Conservation (phyloP, 345 rosid species). For the Sisymbrium altissimum region DNA sequence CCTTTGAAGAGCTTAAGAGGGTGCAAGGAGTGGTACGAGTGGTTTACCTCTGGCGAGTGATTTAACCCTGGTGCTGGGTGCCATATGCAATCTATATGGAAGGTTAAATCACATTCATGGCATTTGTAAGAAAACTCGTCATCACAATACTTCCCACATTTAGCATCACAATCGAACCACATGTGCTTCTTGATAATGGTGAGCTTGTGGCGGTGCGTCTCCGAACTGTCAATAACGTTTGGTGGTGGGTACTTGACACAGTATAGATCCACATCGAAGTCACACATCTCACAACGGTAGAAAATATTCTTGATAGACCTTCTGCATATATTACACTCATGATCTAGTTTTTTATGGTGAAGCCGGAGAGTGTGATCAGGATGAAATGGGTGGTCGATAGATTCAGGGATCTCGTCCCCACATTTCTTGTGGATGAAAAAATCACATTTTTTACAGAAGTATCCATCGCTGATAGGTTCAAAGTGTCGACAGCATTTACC, state of each 20-base stretch:
- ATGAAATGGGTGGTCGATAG: background rate
- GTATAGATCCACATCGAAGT: background rate
- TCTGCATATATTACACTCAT: no score
- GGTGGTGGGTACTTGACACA: background rate
- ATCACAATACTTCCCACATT: background rate
- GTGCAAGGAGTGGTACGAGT: no score
- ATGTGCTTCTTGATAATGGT: background rate
- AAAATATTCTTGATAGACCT: rapidly evolving
- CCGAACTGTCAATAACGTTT: background rate
- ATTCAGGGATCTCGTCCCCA: background rate
- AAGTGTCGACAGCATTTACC: background rate
- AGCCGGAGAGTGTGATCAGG: background rate
- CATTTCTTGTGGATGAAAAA: background rate
- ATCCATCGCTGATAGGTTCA: background rate
- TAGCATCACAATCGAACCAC: background rate
- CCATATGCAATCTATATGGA: background rate
- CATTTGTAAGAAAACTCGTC: background rate
- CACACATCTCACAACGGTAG: background rate
- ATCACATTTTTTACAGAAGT: background rate
- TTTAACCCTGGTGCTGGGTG: no score
- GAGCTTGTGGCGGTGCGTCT: background rate
- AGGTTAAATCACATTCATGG: background rate
- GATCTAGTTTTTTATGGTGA: no score
- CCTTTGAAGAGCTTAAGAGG: no score
- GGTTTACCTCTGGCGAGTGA: no score